A percentile compares a stretch with the other conserved stretches of the same genome.
phyloP scores from a whole-genome alignment of 192 early-diverging fungal genomes.

The Kickxella alabastrina region DNA sequence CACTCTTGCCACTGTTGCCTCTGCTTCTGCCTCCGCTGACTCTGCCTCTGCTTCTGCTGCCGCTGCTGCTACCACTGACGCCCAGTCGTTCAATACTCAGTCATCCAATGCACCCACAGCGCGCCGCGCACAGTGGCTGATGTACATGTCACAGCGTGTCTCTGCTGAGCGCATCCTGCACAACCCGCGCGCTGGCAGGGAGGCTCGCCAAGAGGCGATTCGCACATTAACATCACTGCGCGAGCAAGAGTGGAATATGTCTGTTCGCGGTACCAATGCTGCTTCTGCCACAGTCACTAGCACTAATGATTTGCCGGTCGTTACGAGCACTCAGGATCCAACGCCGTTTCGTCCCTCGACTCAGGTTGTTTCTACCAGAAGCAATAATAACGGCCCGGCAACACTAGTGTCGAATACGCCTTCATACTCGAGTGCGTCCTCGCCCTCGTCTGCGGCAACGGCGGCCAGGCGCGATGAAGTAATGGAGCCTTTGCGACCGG shows the following conservation, averaged over 20 bases:
- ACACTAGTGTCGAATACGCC: no score
- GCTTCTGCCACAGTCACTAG: background rate
- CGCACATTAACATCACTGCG: slow-evolving; percentile 6
- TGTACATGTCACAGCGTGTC: slow-evolving; percentile 9
- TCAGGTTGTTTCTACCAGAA: slow-evolving; percentile 2
- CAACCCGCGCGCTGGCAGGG: slow-evolving; percentile 4
- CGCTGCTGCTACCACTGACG: slow-evolving; percentile 2
- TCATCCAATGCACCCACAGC: no score
- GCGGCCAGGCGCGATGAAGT: slow-evolving; percentile 33
- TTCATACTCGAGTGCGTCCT: no score
- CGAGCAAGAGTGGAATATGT: slow-evolving; percentile 9
- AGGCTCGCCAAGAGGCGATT: slow-evolving; percentile 13
- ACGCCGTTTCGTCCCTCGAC: slow-evolving; percentile 20
- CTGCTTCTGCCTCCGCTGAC: background rate
- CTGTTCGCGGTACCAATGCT: background rate
- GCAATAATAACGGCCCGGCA: no score
- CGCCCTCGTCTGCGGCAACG: no score
- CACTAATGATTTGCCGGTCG: background rate
- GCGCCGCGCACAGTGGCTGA: slow-evolving; percentile 9
- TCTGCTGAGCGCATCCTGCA: slow-evolving; percentile 11
- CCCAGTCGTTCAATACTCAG: no score
- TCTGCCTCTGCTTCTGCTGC: background rate
- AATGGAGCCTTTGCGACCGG: slow-evolving; percentile 31
- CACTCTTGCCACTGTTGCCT: background rate
- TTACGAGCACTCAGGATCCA: background rate